These are phyloP conservation scores for Salvia hispanica DNA, from an alignment of 257 asterid species.

Conservation along the genomic window DNA sequence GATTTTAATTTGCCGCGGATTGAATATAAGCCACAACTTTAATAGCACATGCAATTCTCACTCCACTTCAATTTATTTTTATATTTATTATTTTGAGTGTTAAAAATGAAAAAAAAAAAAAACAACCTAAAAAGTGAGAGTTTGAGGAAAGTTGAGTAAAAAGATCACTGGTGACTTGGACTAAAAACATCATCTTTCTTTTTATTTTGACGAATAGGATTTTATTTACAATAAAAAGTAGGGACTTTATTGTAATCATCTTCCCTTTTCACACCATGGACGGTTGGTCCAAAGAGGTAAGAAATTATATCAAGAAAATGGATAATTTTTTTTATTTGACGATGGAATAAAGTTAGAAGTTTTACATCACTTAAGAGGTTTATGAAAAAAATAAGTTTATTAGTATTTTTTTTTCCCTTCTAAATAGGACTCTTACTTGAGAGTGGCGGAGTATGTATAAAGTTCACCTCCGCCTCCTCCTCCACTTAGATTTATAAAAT, in stretches of 20 bases:
- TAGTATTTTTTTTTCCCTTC: too few species aligned
- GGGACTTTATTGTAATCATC: not conserved
- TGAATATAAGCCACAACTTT: constrained; percentile 48
- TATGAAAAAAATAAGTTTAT: too few species aligned
- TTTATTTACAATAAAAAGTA: not conserved
- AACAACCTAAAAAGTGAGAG: constrained; percentile 8
- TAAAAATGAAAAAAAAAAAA: not conserved
- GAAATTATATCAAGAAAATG: too few species aligned
- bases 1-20: constrained; percentile 43
- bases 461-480: too few species aligned
- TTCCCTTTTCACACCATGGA: not conserved
- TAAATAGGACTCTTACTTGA: too few species aligned
- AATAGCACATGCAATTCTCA: constrained; percentile 26
- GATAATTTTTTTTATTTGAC: too few species aligned
- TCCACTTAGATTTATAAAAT: too few species aligned
- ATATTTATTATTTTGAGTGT: too few species aligned
- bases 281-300: not conserved
- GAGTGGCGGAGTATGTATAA: too few species aligned
- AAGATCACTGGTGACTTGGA: constrained; percentile 5
- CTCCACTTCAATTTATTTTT: constrained; percentile 9
- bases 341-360: too few species aligned
- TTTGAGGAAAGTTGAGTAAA: not conserved
- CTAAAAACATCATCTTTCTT: not conserved
- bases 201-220: not conserved
- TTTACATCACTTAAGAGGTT: too few species aligned